These are phyloP conservation scores for Eucalyptus curtisii DNA, from an alignment of 345 rosid species.

Conservation along the genomic window DNA sequence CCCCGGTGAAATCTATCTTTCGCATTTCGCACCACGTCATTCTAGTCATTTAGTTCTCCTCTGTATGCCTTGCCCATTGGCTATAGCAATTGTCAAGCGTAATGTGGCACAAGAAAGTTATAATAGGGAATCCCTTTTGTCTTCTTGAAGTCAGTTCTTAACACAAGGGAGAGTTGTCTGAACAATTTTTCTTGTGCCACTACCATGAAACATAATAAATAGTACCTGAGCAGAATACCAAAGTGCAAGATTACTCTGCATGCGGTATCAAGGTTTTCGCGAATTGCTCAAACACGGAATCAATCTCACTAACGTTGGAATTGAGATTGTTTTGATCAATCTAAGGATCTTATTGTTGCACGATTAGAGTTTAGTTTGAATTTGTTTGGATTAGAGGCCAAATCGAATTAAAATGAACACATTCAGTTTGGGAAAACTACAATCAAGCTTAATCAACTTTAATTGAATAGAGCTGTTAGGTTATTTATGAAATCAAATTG, in stretches of 20 bases:
- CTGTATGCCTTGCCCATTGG: too few relatives aligned
- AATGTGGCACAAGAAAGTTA: too few relatives aligned
- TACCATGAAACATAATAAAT: not conserved
- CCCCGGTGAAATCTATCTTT: too few relatives aligned
- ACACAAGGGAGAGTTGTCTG: not conserved
- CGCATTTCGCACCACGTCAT: too few relatives aligned
- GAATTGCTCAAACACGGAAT: not conserved
- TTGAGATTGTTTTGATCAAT: not conserved
- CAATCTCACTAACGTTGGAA: not conserved
- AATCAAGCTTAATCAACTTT: too few relatives aligned
- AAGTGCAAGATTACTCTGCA: not conserved
- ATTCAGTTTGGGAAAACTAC: too few relatives aligned
- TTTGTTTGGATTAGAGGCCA: too few relatives aligned
- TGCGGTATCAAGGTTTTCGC: not conserved
- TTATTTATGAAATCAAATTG: not conserved
- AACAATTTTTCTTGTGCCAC: not conserved
- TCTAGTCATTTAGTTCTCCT: too few relatives aligned
- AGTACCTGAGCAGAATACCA: not conserved
- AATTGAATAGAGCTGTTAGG: not conserved
- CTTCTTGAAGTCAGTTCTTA: not conserved
- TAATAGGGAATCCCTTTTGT: not conserved
- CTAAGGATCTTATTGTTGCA: not conserved
- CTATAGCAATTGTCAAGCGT: too few relatives aligned
- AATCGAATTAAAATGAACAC: too few relatives aligned
- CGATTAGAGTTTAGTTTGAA: rapidly evolving